Base-by-base conservation (phyloP, 148 eudicot species). In the Persicaria maculosa region DNA sequence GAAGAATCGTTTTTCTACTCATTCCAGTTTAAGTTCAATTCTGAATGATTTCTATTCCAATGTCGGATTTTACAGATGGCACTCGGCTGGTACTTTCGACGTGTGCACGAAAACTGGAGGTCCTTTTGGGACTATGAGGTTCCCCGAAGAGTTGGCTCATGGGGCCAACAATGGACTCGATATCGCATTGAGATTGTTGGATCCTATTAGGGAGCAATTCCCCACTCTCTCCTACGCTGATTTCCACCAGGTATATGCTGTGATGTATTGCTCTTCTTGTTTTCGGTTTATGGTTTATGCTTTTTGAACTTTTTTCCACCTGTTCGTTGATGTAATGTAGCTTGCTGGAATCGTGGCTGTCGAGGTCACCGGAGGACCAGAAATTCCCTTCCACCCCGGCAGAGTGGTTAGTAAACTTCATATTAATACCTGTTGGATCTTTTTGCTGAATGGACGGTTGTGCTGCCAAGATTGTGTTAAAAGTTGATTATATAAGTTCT, bases 331-430 rank as follows among this genome's bases (percentile, higher is more conserved):
- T 16, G 9, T 68, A 15, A 48, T 74, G 58, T 71, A 90, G 96
- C 81, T 90, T 79, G 96, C 96, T 78, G 96, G 98, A 65, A 95
- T 91, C 79, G 98, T 94, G 75, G 98, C 95, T 75, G 98, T 94
- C 73, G 95, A 94, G 70, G 75, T 94, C 44, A 89, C 98, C 36
- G 98, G 98, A 50, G 98, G 98, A 77, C 98, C 98, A 72, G 98
- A 94, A 71, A 76, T 94, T 76, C 96, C 96, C 36, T 94, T 90
- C 89, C 98, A 94, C 81, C 98, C 98, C 3, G 98, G 98, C 68
- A 88, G 98, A 72, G 80, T 79, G 96, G 98, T 94, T 50, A 16
- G 86, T 83, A 45, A 48, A n/a, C 11, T 6, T 22, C 48, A 19
- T 3, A 5, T 36, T 40, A 12, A 14, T 14, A 6, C 5, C 22